phyloP scores from a whole-genome alignment of 345 rosid species.

The Lagerstroemia speciosa region DNA sequence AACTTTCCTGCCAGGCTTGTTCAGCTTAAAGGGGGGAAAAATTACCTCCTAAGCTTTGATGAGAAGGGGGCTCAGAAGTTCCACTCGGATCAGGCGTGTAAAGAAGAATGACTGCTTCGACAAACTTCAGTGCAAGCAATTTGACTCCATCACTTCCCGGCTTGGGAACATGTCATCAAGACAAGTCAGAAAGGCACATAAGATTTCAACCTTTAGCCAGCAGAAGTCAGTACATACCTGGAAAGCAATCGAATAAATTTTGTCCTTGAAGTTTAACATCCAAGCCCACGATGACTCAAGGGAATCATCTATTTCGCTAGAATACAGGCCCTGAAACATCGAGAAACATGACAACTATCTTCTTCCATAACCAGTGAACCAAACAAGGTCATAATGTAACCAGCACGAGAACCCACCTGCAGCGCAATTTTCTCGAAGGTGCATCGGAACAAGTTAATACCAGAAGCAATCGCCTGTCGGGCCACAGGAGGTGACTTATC shows the following conservation, averaged over 20 bases:
- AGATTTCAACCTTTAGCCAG: constrained; percentile 7
- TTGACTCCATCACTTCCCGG: constrained; percentile 74
- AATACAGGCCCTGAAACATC: constrained; percentile 55
- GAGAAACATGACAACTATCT: constrained; percentile 7
- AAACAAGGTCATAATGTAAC: neutral
- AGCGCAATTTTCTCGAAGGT: constrained; percentile 53
- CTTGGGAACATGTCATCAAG: constrained; percentile 28
- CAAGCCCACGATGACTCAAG: constrained; percentile 73
- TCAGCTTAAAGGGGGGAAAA: constrained; percentile 6
- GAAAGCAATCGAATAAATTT: constrained; percentile 63
- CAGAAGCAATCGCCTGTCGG: constrained; percentile 70
- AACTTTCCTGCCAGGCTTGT: neutral
- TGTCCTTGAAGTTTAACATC: constrained; percentile 80
- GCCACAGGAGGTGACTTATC: constrained; percentile 84
- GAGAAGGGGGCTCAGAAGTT: constrained; percentile 43
- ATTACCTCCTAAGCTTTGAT: constrained; percentile 43
- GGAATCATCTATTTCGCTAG: constrained; percentile 53
- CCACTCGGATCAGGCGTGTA: constrained; percentile 78
- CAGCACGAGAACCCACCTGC: constrained; percentile 38
- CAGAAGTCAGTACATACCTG: constrained; percentile 34
- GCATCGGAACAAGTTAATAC: constrained; percentile 48
- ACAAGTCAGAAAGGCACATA: constrained; percentile 23
- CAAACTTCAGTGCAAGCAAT: constrained; percentile 74
- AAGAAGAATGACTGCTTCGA: constrained; percentile 78
- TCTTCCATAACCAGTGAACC: neutral